Base-by-base conservation (phyloP, 805 yeast genomes). In the Starmerella sp. region DNA sequence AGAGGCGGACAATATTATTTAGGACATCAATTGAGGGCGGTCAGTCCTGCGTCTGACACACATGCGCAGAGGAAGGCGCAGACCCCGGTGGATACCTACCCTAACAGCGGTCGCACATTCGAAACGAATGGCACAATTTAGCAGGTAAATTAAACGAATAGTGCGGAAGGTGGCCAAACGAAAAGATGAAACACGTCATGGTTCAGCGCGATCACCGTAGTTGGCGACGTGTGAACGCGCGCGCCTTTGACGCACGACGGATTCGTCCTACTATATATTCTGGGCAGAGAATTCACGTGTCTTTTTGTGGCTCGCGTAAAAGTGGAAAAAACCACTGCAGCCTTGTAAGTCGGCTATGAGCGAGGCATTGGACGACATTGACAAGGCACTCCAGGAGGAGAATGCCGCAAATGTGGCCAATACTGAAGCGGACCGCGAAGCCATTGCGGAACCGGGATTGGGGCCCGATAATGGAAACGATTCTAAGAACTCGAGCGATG, bases 331-430 rank as follows among this genome's bases (percentile, higher is more conserved):
- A 15, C 17, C 38, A 10, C 14, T 35, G 45, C 43, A 44, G 48
- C 15, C 30, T 14, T 13, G 37, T 31, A 6, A 11, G 14, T 32
- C 36, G 22, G 36, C n/a, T 11, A 37, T 48, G 36, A 5, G 13
- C 10, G 36, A 48, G 8, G 45, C 10, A n/a, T 44, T 48, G 56
- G 52, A 53, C 39, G 52, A 53, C 32, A 30, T 53, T n/a, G 57
- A 54, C 56, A 35, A 22, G 13, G 56, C 56, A 22, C 31, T 54
- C 22, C 54, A 52, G 38, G 36, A 35, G n/a, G 51, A 44, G 13
- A 8, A 28, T n/a, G 29, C 43, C n/a, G 30, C 43, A 5, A 17
- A 15, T 39, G 43, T 32, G 35, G 35, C 11, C 11, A 32, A 32
- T 32, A 10, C 35, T 7, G 11, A 32, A 32, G 35, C 22, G 22